Evolutionary conservation across 2,329 filamentous ascomycete genomes (phyloP).

Genomic region (Fusarium mundagurra): DNA sequence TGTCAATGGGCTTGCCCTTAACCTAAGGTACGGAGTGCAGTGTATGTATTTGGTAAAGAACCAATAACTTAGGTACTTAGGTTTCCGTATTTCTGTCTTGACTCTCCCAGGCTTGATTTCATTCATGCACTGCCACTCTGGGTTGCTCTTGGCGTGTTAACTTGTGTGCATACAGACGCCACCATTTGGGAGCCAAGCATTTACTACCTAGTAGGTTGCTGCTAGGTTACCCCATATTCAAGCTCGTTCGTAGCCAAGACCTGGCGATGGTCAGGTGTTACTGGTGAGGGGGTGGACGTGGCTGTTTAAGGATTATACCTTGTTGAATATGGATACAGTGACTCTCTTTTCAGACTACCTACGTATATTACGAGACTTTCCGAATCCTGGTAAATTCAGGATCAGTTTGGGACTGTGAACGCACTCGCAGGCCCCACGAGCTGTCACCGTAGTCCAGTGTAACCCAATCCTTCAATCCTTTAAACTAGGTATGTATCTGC

Average conservation of each 20-base stretch:
- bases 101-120: background rate
- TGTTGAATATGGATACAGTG: background rate
- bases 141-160: constrained; percentile 18
- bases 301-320: background rate
- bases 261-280: constrained; percentile 31
- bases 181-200: constrained; percentile 37
- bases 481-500: background rate
- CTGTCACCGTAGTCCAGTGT: background rate
- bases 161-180: constrained; percentile 19
- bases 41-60: background rate
- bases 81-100: background rate
- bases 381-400: background rate
- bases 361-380: background rate
- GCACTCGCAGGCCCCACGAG: background rate
- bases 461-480: background rate
- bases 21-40: background rate
- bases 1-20: constrained; percentile 13
- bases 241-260: constrained; percentile 34
- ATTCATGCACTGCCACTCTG: constrained; percentile 26
- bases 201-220: constrained; percentile 7
- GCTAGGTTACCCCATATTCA: constrained; percentile 29
- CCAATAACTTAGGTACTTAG: background rate
- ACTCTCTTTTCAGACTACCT: background rate
- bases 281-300: constrained; percentile 6
- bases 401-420: background rate